A percentile compares a stretch with the other conserved stretches of the same genome.
Conservation (phyloP, 345 rosid species). For the Melaleuca alternifolia region DNA sequence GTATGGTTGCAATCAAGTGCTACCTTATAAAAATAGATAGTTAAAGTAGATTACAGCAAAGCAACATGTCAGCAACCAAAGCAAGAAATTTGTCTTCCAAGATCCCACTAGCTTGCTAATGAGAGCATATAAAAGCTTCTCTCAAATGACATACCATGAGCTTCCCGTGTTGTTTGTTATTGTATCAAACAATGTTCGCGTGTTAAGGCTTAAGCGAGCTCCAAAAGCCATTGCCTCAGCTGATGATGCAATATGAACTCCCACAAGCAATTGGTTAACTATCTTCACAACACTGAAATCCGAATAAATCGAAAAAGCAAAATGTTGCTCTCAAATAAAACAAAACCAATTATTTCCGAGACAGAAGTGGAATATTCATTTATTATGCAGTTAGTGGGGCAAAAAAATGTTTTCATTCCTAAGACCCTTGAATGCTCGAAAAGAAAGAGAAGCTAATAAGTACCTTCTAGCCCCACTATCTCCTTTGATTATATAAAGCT, state of each 20-base stretch:
- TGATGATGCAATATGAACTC: slow-evolving; percentile 92
- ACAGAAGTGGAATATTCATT: not conserved
- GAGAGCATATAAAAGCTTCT: not conserved
- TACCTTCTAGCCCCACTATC: slow-evolving; percentile 98
- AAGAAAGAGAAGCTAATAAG: slow-evolving; percentile 4
- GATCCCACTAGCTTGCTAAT: not conserved
- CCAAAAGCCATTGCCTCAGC: slow-evolving; percentile 99
- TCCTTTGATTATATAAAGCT: slow-evolving; percentile 86
- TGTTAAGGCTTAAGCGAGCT: slow-evolving; percentile 78
- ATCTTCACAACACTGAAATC: slow-evolving; percentile 64
- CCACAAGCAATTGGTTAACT: slow-evolving; percentile 97
- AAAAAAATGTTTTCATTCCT: not conserved
- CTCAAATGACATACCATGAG: slow-evolving; percentile 59
- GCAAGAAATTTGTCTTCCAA: not conserved
- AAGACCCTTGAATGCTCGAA: not conserved
- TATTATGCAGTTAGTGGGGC: not conserved
- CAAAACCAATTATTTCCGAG: not conserved
- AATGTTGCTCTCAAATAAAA: not conserved
- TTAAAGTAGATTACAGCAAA: not conserved
- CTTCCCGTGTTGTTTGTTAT: slow-evolving; percentile 56
- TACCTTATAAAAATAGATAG: not conserved
- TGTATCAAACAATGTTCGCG: slow-evolving; percentile 59
- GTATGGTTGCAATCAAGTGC: not conserved
- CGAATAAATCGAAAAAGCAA: not conserved
- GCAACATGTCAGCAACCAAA: not conserved